Percentiles rank a stretch among this genome's conserved stretches.
Conservation (phyloP, 306 rosid species). For the Cicer chorassanicum region DNA sequence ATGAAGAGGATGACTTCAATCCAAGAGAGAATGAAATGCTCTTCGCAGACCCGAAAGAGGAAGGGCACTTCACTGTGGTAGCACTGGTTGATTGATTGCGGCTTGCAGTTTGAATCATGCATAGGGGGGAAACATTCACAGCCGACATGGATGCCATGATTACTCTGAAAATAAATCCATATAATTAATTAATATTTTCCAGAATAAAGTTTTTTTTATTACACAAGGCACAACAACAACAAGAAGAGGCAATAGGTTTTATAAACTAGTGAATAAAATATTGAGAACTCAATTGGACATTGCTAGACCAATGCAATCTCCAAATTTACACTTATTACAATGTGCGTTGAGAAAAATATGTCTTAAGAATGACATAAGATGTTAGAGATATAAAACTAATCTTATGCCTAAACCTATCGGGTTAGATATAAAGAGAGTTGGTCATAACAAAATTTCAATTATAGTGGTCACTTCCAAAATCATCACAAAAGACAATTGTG, state of each 20-base stretch:
- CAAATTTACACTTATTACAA: background rate
- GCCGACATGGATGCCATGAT: conserved; percentile 66
- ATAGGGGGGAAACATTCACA: conserved; percentile 52
- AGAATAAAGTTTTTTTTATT: conserved; percentile 9
- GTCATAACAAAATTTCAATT: background rate
- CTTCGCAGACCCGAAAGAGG: conserved; percentile 59
- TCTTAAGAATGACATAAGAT: background rate
- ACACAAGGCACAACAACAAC: background rate
- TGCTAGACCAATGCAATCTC: conserved; percentile 9
- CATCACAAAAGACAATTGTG: conserved; percentile 11
- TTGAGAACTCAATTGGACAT: conserved; percentile 18
- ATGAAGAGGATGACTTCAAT: conserved; percentile 62
- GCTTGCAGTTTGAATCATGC: conserved; percentile 48
- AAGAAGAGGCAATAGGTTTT: background rate
- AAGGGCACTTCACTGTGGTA: conserved; percentile 52
- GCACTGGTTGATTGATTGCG: conserved; percentile 43
- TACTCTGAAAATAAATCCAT: conserved; percentile 52
- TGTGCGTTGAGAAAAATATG: too few species aligned
- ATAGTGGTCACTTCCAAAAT: background rate
- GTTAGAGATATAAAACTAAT: background rate
- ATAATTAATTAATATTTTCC: conserved; percentile 27
- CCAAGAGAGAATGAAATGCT: conserved; percentile 57
- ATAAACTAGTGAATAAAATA: background rate
- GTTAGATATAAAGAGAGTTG: background rate
- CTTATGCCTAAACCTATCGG: conserved; percentile 16